A percentile compares a stretch with the other conserved stretches of the same genome.
Conservation (phyloP, 345 rosid genomes). For the Eucalyptus pauciflora region DNA sequence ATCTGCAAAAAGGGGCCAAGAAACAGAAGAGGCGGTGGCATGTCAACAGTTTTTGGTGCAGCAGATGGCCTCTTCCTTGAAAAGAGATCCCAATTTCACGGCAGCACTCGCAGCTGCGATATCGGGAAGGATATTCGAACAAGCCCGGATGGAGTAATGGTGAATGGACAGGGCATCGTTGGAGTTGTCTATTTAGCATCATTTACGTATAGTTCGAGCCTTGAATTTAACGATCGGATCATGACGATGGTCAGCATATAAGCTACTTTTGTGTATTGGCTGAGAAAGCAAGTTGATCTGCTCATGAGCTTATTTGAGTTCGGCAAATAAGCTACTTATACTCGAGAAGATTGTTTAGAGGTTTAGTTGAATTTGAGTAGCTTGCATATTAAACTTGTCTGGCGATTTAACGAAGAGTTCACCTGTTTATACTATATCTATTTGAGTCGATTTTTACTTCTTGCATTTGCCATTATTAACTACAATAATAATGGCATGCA, state of each 20-base stretch:
- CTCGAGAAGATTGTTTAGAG: background rate
- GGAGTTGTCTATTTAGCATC: background rate
- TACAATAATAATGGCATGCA: background rate
- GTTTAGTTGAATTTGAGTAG: background rate
- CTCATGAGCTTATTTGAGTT: background rate
- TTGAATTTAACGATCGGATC: background rate
- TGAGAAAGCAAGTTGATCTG: background rate
- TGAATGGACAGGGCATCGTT: background rate
- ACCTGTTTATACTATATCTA: background rate
- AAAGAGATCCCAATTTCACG: constrained; percentile 34
- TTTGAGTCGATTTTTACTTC: background rate
- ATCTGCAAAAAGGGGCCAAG: background rate
- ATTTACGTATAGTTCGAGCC: background rate
- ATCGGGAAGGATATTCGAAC: background rate
- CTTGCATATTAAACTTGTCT: background rate
- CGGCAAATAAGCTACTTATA: background rate
- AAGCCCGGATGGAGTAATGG: background rate
- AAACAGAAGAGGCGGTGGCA: constrained; percentile 6
- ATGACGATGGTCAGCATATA: background rate
- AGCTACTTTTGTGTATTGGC: background rate
- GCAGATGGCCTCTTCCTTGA: constrained; percentile 74
- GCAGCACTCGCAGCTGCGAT: background rate
- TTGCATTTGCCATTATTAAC: background rate
- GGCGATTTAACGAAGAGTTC: background rate
- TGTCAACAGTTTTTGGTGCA: constrained; percentile 44